A percentile compares a stretch with the other conserved stretches of the same genome.
These are phyloP conservation scores for Stygiomarasmius scandens DNA, from an alignment of 1,284 basidiomycete genomes.

Conservation along the genomic window DNA sequence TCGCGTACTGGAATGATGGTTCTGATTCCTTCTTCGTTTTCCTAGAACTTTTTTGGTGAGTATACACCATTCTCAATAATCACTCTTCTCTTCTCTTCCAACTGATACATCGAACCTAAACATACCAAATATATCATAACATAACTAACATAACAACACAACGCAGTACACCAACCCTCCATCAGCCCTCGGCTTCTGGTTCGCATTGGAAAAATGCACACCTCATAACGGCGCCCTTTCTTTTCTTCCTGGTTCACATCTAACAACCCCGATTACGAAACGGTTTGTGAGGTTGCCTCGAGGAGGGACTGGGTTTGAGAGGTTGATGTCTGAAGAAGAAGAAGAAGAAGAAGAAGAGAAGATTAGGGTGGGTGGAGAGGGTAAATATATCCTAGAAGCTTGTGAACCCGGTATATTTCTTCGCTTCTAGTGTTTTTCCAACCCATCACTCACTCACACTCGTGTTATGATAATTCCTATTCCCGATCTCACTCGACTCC, in stretches of 20 bases:
- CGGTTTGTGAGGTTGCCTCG: slow-evolving; percentile 78
- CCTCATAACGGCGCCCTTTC: slow-evolving; percentile 85
- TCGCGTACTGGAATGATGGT: not conserved
- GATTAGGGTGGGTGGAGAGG: slow-evolving; percentile 33
- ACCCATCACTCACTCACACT: too few species aligned
- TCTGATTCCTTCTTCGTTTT: too few species aligned
- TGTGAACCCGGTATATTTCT: slow-evolving; percentile 69
- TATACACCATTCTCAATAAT: not conserved
- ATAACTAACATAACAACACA: slow-evolving; percentile 1
- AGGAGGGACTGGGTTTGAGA: slow-evolving; percentile 82
- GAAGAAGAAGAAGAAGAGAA: slow-evolving; percentile 45
- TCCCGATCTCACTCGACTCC: not conserved
- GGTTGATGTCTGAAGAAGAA: slow-evolving; percentile 50
- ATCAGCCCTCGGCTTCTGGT: slow-evolving; percentile 93
- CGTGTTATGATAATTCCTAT: too few species aligned
- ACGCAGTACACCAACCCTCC: slow-evolving; percentile 88
- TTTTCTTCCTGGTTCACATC: slow-evolving; percentile 91
- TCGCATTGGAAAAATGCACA: slow-evolving; percentile 89
- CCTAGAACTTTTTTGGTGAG: slow-evolving; percentile 72
- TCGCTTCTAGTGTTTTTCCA: too few species aligned
- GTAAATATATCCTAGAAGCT: slow-evolving; percentile 69
- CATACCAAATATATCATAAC: not conserved
- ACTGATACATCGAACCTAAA: too few species aligned
- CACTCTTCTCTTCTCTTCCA: too few species aligned
- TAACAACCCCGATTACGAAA: slow-evolving; percentile 69